A percentile compares a stretch with the other conserved stretches of the same genome.
phyloP scores from a whole-genome alignment of 768 basidiomycete genomes.

The Pisolithus tinctorius region DNA sequence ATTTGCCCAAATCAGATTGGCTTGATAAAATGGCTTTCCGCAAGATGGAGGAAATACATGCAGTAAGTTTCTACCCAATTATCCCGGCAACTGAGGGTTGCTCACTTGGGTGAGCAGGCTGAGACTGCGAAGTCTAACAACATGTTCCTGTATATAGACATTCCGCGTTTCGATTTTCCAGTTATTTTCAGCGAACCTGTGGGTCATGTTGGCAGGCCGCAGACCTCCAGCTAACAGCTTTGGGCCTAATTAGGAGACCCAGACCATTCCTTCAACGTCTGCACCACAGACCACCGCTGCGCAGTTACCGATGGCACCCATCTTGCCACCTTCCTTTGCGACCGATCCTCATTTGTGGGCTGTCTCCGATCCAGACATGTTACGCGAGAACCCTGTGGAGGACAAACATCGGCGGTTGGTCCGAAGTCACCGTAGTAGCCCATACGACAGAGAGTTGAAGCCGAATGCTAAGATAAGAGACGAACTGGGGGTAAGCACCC shows the following conservation, averaged over 20 bases:
- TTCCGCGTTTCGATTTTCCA: conserved; percentile 96
- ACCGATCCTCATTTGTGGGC: conserved; percentile 77
- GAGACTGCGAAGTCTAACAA: conserved; percentile 90
- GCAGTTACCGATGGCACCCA: conserved; percentile 33
- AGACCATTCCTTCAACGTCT: conserved; percentile 35
- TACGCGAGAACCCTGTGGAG: conserved; percentile 92
- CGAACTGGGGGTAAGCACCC: conserved; percentile 68
- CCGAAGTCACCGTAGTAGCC: conserved; percentile 90
- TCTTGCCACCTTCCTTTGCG: conserved; percentile 44
- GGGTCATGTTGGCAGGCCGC: conserved; percentile 18
- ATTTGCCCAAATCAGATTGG: conserved; percentile 94
- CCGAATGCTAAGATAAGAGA: conserved; percentile 95
- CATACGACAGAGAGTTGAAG: conserved; percentile 91
- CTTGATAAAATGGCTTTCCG: conserved; percentile 88
- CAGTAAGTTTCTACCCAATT: conserved; percentile 41
- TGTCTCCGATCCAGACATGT: conserved; percentile 85
- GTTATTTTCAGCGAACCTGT: conserved; percentile 92
- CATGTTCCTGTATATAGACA: conserved; percentile 92
- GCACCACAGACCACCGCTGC: conserved; percentile 33
- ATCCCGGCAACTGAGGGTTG: neutral
- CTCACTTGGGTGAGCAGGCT: conserved; percentile 40
- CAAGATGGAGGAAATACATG: conserved; percentile 92
- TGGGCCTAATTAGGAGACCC: conserved; percentile 31
- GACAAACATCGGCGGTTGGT: conserved; percentile 93
- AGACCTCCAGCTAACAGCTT: neutral